Conservation (phyloP, 2,329 filamentous ascomycete species). For the Colletotrichum spinosum region DNA sequence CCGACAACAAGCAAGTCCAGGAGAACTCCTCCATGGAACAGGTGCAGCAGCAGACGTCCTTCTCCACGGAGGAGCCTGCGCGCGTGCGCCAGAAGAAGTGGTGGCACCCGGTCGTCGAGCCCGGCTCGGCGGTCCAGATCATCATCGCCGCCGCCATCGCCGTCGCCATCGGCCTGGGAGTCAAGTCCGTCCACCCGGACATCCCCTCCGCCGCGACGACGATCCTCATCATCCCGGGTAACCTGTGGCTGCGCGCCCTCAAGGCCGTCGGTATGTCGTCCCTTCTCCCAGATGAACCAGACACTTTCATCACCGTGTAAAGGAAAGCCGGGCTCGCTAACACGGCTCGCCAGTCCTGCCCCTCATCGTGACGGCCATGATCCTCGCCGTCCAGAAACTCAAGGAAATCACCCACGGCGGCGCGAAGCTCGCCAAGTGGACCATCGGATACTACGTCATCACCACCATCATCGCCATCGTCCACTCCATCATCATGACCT, state of each 20-base stretch:
- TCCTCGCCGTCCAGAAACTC: slow-evolving; percentile 61
- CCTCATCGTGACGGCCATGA: slow-evolving; percentile 63
- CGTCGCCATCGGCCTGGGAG: slow-evolving; percentile 60
- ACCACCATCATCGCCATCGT: slow-evolving; percentile 63
- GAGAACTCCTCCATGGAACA: slow-evolving; percentile 38
- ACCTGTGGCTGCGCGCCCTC: slow-evolving; percentile 61
- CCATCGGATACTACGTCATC: slow-evolving; percentile 60
- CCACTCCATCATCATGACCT: slow-evolving; percentile 58
- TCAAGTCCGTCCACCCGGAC: slow-evolving; percentile 54
- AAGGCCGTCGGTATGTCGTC: slow-evolving; percentile 57
- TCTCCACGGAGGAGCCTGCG: slow-evolving; percentile 32
- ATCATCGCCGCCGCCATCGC: slow-evolving; percentile 60
- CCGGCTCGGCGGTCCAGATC: slow-evolving; percentile 62
- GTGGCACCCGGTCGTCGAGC: slow-evolving; percentile 52
- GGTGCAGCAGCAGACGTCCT: slow-evolving; percentile 27
- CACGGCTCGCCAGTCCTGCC: slow-evolving; percentile 55
- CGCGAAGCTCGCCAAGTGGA: slow-evolving; percentile 58
- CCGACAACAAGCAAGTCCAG: slow-evolving; percentile 34
- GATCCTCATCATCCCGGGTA: slow-evolving; percentile 60
- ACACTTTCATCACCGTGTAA: no score
- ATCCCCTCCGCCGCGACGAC: slow-evolving; percentile 55
- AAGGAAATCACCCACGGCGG: slow-evolving; percentile 58
- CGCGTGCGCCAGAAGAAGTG: slow-evolving; percentile 44
- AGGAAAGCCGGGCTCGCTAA: neutral
- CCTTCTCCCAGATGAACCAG: neutral